These are phyloP conservation scores for Trichoderma virens DNA, from an alignment of 495 filamentous ascomycete genomes.

Conservation along the genomic window DNA sequence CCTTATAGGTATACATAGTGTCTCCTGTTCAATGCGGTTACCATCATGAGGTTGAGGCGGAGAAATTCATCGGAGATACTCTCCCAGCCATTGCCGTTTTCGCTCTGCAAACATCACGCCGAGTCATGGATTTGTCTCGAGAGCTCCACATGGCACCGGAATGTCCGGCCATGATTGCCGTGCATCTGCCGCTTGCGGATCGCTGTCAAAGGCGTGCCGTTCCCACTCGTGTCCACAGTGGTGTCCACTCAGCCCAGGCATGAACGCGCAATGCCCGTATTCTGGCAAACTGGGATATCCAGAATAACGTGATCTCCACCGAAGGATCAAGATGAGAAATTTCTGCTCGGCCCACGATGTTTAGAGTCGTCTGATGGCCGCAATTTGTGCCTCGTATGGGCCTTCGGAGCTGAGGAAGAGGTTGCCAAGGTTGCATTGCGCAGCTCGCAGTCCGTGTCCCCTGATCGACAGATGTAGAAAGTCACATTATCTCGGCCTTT, in stretches of 20 bases:
- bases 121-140: conserved; percentile 4
- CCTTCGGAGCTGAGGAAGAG: background rate
- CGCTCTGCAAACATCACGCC: background rate
- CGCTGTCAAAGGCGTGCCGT: background rate
- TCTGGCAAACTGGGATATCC: background rate
- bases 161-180: background rate
- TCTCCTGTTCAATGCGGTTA: background rate
- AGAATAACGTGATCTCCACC: background rate
- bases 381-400: background rate
- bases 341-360: conserved; percentile 2
- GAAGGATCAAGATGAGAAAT: background rate
- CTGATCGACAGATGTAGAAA: too few relatives aligned
- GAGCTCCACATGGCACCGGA: background rate
- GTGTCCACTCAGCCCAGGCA: background rate
- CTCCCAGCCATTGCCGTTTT: background rate
- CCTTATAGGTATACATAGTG: background rate
- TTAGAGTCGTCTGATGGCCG: background rate
- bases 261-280: background rate
- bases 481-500: too few relatives aligned
- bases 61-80: conserved; percentile 4
- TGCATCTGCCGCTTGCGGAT: background rate
- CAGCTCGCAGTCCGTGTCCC: too few relatives aligned
- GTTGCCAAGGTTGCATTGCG: background rate
- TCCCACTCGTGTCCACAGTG: background rate
- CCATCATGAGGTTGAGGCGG: conserved; percentile 2